A percentile compares a stretch with the other conserved stretches of the same genome.
These are phyloP conservation scores for Nephelium lappaceum DNA, from an alignment of 345 rosid species.

Conservation along the genomic window DNA sequence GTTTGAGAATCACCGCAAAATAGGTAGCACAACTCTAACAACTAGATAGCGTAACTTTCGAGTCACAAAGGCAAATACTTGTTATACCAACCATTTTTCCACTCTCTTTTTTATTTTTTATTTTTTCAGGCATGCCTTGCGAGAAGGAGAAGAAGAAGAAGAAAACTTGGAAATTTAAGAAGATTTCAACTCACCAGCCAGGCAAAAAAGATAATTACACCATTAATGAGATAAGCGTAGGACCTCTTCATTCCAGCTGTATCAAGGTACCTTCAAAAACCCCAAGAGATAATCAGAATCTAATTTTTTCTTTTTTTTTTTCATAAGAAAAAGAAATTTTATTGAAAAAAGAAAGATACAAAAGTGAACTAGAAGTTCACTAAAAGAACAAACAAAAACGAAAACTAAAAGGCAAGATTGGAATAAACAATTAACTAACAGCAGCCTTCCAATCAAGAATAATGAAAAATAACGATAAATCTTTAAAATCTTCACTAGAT, in stretches of 20 bases:
- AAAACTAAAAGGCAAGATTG: too few relatives aligned
- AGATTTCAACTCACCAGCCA: constrained; percentile 72
- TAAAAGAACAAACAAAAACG: too few relatives aligned
- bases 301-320: too few relatives aligned
- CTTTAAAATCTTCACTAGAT: too few relatives aligned
- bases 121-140: not conserved
- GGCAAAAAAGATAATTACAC: constrained; percentile 63
- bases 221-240: constrained; percentile 70
- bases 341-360: too few relatives aligned
- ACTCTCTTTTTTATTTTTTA: not conserved
- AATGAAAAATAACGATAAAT: too few relatives aligned
- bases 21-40: not conserved
- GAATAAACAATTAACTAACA: too few relatives aligned
- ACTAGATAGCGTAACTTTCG: not conserved
- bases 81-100: not conserved
- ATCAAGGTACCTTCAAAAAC: constrained; percentile 68
- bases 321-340: too few relatives aligned
- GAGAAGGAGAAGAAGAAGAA: too few relatives aligned
- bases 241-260: constrained; percentile 82
- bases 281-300: constrained; percentile 12
- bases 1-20: not conserved
- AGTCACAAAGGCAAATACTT: not conserved
- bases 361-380: too few relatives aligned
- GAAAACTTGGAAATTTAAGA: constrained; percentile 4
- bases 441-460: too few relatives aligned